Base-by-base conservation (phyloP, 1,139 yeast species). In the Debaryomycetaceae sp. region DNA sequence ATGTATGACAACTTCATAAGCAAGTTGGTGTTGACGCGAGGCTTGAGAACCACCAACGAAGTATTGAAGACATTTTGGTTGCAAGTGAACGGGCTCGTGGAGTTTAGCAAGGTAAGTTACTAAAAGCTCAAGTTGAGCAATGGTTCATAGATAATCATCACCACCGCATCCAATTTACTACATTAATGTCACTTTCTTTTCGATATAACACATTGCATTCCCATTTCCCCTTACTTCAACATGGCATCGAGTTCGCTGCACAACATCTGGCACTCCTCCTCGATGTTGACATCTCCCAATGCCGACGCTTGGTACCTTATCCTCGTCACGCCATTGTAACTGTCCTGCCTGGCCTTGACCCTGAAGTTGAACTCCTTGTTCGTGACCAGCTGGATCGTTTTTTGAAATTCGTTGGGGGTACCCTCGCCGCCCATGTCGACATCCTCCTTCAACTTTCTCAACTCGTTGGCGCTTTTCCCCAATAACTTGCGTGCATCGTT, bases 301-400 rank as follows among this genome's bases (percentile, higher is more conserved):
- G 71, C 68, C 28, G 74, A 62, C 3, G 76, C 82, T 38, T 80
- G 80, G 55, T 82, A 85, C 52, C 96, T 75, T 15, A 85, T 78
- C 51, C 94, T 75, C 25, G 74, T 71, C 32, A 72, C 76, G 35
- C 89, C 95, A 46, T 88, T 83, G 55, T 83, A 91, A 39, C 75
- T 75, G 48, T 91, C 97, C 50, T 78, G 83, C 53, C 80, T 77
- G 6, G 95, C 96, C 48, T 82, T 77, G 31, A 88, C 56, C 57
- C 94, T 75, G 54, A 91, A 81, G 28, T 71, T 68, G 48, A 56
- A 84, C 51, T 86, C 91, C 39, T 71, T 70, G 70, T 82, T 83
- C 30, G 77, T 74, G 19, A 78, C 68, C 18, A 65, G 58, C 30
- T 69, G 68, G 33, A 82, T 53, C 14, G 68, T 58, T 16, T 69